Percentiles rank a stretch among this genome's conserved stretches.
Conservation (phyloP, 164 flowering plant genomes). For the Vitis cinerea region DNA sequence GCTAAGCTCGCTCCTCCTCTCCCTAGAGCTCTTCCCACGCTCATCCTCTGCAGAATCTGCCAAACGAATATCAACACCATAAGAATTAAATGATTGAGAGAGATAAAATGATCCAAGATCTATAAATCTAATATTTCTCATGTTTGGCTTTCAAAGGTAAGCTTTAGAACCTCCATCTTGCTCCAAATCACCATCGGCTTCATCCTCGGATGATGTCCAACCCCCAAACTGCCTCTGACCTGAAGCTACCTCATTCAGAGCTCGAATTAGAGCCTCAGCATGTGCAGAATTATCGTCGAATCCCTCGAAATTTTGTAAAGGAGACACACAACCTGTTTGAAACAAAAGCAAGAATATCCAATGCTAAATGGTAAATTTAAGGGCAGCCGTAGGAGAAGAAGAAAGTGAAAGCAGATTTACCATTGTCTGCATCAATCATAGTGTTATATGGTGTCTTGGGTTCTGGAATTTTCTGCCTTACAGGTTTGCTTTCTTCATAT, state of each 20-base stretch:
- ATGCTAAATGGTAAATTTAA: neutral
- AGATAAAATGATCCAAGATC: neutral
- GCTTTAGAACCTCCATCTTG: neutral
- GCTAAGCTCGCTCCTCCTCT: neutral
- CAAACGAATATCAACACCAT: neutral
- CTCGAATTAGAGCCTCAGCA: neutral
- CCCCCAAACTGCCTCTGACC: neutral
- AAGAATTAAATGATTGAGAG: neutral
- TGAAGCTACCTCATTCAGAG: conserved; percentile 2
- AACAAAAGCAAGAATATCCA: neutral
- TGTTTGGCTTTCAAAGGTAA: neutral
- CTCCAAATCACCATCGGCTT: neutral
- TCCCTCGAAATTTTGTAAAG: neutral
- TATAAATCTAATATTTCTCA: neutral
- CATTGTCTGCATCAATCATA: neutral
- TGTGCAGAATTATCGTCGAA: neutral
- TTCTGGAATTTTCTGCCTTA: neutral
- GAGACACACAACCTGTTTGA: neutral
- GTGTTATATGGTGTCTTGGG: conserved; percentile 5
- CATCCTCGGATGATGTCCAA: neutral
- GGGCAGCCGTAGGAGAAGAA: neutral
- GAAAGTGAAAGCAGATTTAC: neutral
- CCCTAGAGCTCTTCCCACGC: neutral
- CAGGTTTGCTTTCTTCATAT: neutral
- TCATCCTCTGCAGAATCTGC: neutral